A percentile compares a stretch with the other conserved stretches of the same genome.
phyloP scores from a whole-genome alignment of 441 rosid species.

The Capsella rubella region DNA sequence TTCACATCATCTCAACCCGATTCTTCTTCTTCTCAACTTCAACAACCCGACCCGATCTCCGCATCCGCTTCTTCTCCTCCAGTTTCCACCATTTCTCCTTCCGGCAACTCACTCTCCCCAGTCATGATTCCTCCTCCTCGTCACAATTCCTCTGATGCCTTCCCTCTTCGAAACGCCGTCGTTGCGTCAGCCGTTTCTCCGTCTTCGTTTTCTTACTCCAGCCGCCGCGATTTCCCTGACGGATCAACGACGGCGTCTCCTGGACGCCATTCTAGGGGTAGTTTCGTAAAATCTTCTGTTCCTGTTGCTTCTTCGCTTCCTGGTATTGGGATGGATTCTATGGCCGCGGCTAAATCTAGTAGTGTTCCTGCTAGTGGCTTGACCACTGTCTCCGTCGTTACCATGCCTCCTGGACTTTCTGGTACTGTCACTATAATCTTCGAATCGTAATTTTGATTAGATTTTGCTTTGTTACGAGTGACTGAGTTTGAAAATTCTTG shows the following conservation, averaged over 20 bases:
- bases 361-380: constrained; percentile 76
- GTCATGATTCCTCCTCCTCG: constrained; percentile 83
- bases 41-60: constrained; percentile 45
- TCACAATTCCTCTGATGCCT: constrained; percentile 66
- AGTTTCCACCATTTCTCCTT: constrained; percentile 55
- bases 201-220: constrained; percentile 57
- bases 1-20: constrained; percentile 64
- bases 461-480: constrained; percentile 1
- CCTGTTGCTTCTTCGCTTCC: constrained; percentile 60
- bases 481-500: not conserved
- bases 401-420: constrained; percentile 61
- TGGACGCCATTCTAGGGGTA: constrained; percentile 45
- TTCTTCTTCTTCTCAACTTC: constrained; percentile 45
- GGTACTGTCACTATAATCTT: constrained; percentile 46
- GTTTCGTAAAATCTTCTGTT: constrained; percentile 35
- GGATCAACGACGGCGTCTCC: constrained; percentile 48
- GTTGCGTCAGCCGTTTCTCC: constrained; percentile 48
- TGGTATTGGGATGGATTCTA: constrained; percentile 51
- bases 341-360: constrained; percentile 51
- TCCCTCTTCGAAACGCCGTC: constrained; percentile 46
- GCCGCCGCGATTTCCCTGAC: constrained; percentile 59
- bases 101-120: constrained; percentile 74
- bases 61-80: constrained; percentile 40
- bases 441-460: not conserved
- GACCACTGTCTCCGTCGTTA: constrained; percentile 75